Evolutionary conservation across 352 stramenopile genomes (phyloP).

Genomic region (Pythium insidiosum): DNA sequence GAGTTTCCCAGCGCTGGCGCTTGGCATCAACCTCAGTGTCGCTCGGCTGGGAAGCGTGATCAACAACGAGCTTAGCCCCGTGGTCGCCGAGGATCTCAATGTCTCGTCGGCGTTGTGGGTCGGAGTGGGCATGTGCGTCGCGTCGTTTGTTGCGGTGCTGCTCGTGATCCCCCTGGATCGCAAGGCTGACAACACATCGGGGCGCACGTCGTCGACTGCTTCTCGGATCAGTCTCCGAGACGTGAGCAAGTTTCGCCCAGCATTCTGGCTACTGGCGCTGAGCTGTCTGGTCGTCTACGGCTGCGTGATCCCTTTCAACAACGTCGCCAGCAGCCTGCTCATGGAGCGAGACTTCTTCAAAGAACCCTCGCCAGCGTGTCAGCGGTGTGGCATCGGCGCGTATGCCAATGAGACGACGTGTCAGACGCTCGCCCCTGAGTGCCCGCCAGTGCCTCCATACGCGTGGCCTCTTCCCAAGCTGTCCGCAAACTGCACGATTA

Average conservation of each 20-base stretch:
- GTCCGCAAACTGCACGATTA: constrained; percentile 67
- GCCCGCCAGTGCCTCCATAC: constrained; percentile 60
- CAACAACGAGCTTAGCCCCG: constrained; percentile 87
- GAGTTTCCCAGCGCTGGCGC: constrained; percentile 59
- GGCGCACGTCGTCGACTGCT: no score
- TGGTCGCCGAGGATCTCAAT: constrained; percentile 53
- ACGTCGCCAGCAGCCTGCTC: constrained; percentile 87
- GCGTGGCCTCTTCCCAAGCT: constrained; percentile 65
- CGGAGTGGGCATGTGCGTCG: constrained; percentile 73
- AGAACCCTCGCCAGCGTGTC: constrained; percentile 34
- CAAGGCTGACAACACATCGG: no score
- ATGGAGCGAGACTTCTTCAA: constrained; percentile 90
- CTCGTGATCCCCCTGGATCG: constrained; percentile 82
- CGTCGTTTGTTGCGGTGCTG: constrained; percentile 59
- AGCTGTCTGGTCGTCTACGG: constrained; percentile 91
- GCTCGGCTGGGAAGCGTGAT: constrained; percentile 87
- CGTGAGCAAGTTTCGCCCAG: constrained; percentile 66
- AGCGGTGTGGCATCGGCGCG: constrained; percentile 42
- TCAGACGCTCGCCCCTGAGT: constrained; percentile 28
- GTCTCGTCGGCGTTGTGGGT: constrained; percentile 83
- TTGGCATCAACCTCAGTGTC: constrained; percentile 91
- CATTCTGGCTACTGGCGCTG: constrained; percentile 88
- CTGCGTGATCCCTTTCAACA: constrained; percentile 93
- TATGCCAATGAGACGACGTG: constrained; percentile 53
- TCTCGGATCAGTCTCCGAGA: constrained; percentile 67